Base-by-base conservation (phyloP, 208 protist genomes). In the Crithidia acanthocephali region DNA sequence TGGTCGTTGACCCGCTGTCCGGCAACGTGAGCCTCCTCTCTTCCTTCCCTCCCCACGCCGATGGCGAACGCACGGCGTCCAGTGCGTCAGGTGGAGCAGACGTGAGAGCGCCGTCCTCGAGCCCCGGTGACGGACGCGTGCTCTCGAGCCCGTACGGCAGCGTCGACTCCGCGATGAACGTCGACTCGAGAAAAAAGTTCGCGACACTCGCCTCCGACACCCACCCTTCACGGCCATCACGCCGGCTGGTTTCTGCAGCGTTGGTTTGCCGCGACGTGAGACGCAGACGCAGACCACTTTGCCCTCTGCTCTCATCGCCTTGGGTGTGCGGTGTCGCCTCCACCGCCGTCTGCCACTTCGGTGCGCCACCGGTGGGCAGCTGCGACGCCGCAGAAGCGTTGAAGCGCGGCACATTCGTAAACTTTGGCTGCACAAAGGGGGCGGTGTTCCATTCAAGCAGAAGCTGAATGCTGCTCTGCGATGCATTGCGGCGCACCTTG, bases 91-190 rank as follows among this genome's bases (percentile, higher is more conserved):
- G 25, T 8, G n/a, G 33, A 22, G 25, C 30, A 16, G 33, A 13
- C 40, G 22, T 20, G 1, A 30, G 50, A 9, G 30, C n/a, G 0
- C 30, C 32, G 0, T 15, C 32, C 1, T 45, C 62, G 7, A 30
- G 2, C 2, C 32, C 62, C 8, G 16, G 13, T 15, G 7, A 13
- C 8, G 45, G 27, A 3, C 72, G 64, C 7, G 52, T 44, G 25
- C 56, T 61, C 32, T 77, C 65, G 23, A 68, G 2, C 2, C 59
- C 57, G 22, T 61, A 72, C 18, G 72, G 65, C 23, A 35, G 16
- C 18, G 65, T 56, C 2, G 72, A 78, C 51, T 78, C 72, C 2
- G 72, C 58, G 32, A 78, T 78, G 35, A 78, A 78, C 1, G 72
- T 78, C 3, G 72, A 78, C 35, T 78, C 72, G 2, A 68, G 30